These are phyloP conservation scores for Niebla homalea DNA, from an alignment of 495 filamentous ascomycete species.

Conservation along the genomic window DNA sequence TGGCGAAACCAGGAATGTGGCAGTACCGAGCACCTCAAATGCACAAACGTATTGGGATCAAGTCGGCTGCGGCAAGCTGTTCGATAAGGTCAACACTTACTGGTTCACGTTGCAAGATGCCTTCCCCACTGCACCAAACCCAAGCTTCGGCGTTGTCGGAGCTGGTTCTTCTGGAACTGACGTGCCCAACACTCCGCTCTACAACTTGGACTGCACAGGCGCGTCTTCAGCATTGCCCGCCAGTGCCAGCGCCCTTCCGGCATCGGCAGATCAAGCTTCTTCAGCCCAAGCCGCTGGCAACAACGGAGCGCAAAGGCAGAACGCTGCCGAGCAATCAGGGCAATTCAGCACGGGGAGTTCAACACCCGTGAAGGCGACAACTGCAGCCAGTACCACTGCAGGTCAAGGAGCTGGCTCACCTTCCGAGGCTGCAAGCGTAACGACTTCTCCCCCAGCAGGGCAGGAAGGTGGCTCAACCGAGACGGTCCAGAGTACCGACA, in stretches of 20 bases:
- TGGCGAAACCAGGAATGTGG: conserved; percentile 42
- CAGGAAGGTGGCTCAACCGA: neutral
- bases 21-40: conserved; percentile 48
- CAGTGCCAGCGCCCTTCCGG: conserved; percentile 3
- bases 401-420: neutral
- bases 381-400: neutral
- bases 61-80: conserved; percentile 52
- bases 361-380: neutral
- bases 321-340: neutral
- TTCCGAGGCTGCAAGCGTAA: neutral
- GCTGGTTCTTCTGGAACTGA: conserved; percentile 18
- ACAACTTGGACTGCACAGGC: conserved; percentile 46
- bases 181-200: conserved; percentile 45
- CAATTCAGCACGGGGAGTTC: neutral
- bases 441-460: neutral
- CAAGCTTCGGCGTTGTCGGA: conserved; percentile 55
- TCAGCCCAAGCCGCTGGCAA: conserved; percentile 14
- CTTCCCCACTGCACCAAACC: conserved; percentile 37
- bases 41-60: conserved; percentile 66
- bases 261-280: conserved; percentile 12
- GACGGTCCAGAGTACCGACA: neutral
- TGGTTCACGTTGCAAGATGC: conserved; percentile 54
- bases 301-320: conserved; percentile 1
- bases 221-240: conserved; percentile 12
- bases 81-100: conserved; percentile 55